Percentiles rank a stretch among this genome's conserved stretches.
Evolutionary conservation across 495 filamentous ascomycete genomes (phyloP).

Genomic region (Diplogelasinospora grovesii): DNA sequence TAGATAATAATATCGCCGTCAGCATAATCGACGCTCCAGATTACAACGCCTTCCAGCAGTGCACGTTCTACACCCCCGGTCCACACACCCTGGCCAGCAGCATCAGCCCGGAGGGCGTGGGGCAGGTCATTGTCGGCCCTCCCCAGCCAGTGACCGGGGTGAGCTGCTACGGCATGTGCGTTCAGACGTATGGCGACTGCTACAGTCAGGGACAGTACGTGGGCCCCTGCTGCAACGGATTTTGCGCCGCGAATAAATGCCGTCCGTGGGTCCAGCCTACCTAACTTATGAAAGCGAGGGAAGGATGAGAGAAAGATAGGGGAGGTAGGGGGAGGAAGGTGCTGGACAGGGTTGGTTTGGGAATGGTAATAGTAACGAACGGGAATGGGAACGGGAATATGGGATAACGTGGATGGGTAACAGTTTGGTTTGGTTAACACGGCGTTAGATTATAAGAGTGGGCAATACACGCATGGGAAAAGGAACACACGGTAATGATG

Average conservation of each 20-base stretch:
- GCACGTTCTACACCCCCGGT: constrained; percentile 18
- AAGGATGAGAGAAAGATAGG: no score
- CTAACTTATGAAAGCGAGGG: no score
- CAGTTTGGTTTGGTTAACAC: no score
- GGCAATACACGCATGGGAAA: no score
- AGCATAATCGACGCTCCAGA: constrained; percentile 25
- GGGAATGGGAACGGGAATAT: background rate
- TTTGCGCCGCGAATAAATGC: constrained; percentile 26
- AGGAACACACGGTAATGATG: no score
- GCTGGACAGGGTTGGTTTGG: no score
- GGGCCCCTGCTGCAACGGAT: constrained; percentile 24
- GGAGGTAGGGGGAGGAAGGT: no score
- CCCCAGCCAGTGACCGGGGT: constrained; percentile 22
- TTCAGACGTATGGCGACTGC: constrained; percentile 20
- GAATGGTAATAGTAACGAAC: no score
- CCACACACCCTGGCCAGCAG: constrained; percentile 14
- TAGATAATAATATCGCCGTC: constrained; percentile 23
- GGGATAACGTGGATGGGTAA: background rate
- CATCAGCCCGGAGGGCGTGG: constrained; percentile 12
- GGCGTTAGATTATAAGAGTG: no score
- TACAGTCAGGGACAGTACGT: constrained; percentile 20
- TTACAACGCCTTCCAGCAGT: constrained; percentile 20
- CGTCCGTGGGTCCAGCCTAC: constrained; percentile 18
- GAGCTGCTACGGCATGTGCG: constrained; percentile 22
- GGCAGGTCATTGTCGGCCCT: constrained; percentile 24